Conservation (phyloP, 2,329 filamentous ascomycete genomes). For the Dothistroma pini region DNA sequence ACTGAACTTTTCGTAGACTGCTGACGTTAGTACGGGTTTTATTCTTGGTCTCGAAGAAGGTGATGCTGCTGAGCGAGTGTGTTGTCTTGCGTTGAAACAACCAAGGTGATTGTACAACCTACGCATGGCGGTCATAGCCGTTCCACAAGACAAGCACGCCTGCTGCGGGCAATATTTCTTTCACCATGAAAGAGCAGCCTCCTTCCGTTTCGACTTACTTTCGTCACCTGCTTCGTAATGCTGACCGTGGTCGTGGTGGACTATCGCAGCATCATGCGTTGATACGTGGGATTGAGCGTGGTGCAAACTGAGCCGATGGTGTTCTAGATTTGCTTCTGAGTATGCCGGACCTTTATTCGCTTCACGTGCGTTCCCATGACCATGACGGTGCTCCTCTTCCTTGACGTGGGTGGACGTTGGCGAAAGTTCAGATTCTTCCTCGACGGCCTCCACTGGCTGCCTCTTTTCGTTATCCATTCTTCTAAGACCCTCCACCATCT, state of each 20-base stretch:
- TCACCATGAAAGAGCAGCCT: neutral
- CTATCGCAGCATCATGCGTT: conserved; percentile 29
- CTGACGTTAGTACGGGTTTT: neutral
- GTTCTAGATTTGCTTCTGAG: conserved; percentile 14
- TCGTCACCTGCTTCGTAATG: conserved; percentile 48
- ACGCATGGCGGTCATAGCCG: too few relatives aligned
- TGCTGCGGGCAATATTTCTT: neutral
- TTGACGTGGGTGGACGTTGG: conserved; percentile 10
- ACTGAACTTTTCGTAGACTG: conserved; percentile 61
- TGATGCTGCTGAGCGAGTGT: neutral
- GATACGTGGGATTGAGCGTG: conserved; percentile 30
- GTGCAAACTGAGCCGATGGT: conserved; percentile 23
- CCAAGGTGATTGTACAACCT: neutral
- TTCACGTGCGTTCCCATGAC: neutral
- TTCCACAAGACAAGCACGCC: neutral
- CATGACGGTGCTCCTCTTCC: conserved; percentile 7
- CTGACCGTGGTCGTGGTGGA: conserved; percentile 20
- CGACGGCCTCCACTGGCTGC: conserved; percentile 17
- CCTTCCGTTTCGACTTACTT: conserved; percentile 10
- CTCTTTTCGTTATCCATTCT: conserved; percentile 10
- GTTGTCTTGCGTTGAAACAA: neutral
- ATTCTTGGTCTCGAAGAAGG: neutral
- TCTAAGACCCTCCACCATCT: conserved; percentile 5
- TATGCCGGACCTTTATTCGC: conserved; percentile 9
- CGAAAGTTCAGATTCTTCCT: conserved; percentile 14